Percentiles rank a stretch among this genome's conserved stretches.
Evolutionary conservation across 2,329 filamentous ascomycete genomes (phyloP).

Genomic region (Penicillium sp.): DNA sequence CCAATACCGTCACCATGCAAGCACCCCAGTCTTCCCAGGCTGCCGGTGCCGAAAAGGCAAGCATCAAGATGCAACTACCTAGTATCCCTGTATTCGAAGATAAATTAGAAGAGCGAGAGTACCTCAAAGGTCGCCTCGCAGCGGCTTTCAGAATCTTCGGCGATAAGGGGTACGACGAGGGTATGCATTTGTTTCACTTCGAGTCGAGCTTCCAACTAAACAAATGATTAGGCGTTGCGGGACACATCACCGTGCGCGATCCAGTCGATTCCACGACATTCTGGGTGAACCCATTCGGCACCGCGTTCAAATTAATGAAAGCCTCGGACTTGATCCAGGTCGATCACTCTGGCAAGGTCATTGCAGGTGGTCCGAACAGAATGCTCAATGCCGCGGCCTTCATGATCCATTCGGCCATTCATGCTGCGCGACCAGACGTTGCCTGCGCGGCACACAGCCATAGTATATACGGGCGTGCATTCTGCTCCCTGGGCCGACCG

Average conservation of each 20-base stretch:
- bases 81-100: slow-evolving; percentile 42
- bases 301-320: slow-evolving; percentile 64
- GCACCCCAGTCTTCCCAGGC: slow-evolving; percentile 27
- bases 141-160: slow-evolving; percentile 62
- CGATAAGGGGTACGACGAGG: slow-evolving; percentile 59
- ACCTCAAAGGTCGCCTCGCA: slow-evolving; percentile 57
- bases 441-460: slow-evolving; percentile 59
- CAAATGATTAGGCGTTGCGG: slow-evolving; percentile 54
- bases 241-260: slow-evolving; percentile 65
- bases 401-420: slow-evolving; percentile 58
- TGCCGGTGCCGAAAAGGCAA: slow-evolving; percentile 26
- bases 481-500: slow-evolving; percentile 43
- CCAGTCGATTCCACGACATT: slow-evolving; percentile 62
- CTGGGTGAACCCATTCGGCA: slow-evolving; percentile 69
- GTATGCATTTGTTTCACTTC: slow-evolving; percentile 12
- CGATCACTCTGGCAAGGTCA: slow-evolving; percentile 60
- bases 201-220: no score
- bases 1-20: slow-evolving; percentile 15
- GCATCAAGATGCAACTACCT: slow-evolving; percentile 37
- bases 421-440: slow-evolving; percentile 57
- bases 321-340: slow-evolving; percentile 69
- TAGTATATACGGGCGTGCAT: slow-evolving; percentile 53
- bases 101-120: slow-evolving; percentile 52
- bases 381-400: slow-evolving; percentile 53
- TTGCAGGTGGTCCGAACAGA: slow-evolving; percentile 59